These are phyloP conservation scores for Scolecobasidium constrictum DNA, from an alignment of 2,329 filamentous ascomycete species.

Conservation along the genomic window DNA sequence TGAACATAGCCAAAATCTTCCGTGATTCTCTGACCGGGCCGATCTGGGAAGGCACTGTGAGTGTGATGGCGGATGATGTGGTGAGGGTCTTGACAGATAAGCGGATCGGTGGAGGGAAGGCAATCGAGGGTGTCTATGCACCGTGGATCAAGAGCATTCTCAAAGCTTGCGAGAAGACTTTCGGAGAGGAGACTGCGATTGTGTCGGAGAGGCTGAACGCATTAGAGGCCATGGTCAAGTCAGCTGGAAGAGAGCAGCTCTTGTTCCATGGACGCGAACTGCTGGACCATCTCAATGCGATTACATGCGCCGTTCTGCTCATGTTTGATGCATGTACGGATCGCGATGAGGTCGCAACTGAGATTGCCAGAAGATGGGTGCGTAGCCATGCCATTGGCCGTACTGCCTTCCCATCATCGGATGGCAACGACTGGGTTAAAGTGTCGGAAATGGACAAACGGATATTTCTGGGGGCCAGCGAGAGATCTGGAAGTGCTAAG, in stretches of 20 bases:
- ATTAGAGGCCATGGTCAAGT: slow-evolving; percentile 6
- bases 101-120: slow-evolving; percentile 15
- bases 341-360: not conserved
- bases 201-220: slow-evolving; percentile 12
- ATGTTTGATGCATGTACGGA: not conserved
- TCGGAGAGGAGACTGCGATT: not conserved
- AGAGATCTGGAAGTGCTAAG: no score
- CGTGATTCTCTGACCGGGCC: slow-evolving; percentile 53
- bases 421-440: not conserved
- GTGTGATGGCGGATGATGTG: slow-evolving; percentile 50
- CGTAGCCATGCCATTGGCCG: not conserved
- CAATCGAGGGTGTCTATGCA: slow-evolving; percentile 7
- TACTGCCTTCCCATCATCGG: no score
- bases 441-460: not conserved
- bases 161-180: slow-evolving; percentile 12
- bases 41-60: slow-evolving; percentile 66
- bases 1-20: slow-evolving; percentile 57
- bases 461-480: no score
- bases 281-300: not conserved
- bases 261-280: not conserved
- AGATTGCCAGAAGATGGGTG: not conserved
- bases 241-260: not conserved
- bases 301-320: not conserved
- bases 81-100: slow-evolving; percentile 31
- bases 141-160: not conserved